Conservation (phyloP, 805 yeast genomes). For the Zygosaccharomyces lentus region DNA sequence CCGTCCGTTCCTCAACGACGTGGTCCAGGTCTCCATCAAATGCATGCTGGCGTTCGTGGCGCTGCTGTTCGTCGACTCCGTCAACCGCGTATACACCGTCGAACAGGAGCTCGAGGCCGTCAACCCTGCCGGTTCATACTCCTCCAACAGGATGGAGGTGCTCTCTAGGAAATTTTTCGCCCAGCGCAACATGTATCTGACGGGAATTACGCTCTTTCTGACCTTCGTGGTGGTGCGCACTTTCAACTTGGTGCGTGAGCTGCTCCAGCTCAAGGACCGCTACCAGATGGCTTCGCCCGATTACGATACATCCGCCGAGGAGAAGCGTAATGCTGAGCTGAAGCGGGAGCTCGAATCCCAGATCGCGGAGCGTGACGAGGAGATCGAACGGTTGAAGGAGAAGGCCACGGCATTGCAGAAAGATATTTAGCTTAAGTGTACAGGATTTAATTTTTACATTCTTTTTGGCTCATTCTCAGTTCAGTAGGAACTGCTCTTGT, state of each 20-base stretch:
- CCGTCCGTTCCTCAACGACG: constrained; percentile 65
- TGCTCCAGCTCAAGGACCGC: constrained; percentile 59
- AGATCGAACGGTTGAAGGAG: constrained; percentile 62
- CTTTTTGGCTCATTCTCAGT: neutral
- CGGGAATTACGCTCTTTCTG: constrained; percentile 91
- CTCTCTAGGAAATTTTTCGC: constrained; percentile 92
- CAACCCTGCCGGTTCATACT: constrained; percentile 30
- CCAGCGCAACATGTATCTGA: constrained; percentile 91
- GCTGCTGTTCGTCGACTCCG: constrained; percentile 80
- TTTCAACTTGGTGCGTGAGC: constrained; percentile 70
- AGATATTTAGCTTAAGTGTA: constrained; percentile 35
- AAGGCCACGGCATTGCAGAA: constrained; percentile 71
- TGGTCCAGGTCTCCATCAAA: constrained; percentile 71
- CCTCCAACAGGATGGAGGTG: constrained; percentile 68
- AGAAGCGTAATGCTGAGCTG: constrained; percentile 11
- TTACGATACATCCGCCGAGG: constrained; percentile 12
- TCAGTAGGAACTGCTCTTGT: constrained; percentile 78
- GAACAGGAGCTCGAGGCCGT: constrained; percentile 50
- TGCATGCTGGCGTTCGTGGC: constrained; percentile 80
- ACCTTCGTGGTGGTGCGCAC: constrained; percentile 83
- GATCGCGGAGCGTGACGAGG: constrained; percentile 56
- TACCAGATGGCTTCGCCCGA: constrained; percentile 33
- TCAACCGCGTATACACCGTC: constrained; percentile 74
- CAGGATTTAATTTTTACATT: neutral
- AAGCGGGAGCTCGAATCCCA: constrained; percentile 44